Base-by-base conservation (phyloP, 108 stramenopile species). In the Cyclotella choctawhatcheeana region DNA sequence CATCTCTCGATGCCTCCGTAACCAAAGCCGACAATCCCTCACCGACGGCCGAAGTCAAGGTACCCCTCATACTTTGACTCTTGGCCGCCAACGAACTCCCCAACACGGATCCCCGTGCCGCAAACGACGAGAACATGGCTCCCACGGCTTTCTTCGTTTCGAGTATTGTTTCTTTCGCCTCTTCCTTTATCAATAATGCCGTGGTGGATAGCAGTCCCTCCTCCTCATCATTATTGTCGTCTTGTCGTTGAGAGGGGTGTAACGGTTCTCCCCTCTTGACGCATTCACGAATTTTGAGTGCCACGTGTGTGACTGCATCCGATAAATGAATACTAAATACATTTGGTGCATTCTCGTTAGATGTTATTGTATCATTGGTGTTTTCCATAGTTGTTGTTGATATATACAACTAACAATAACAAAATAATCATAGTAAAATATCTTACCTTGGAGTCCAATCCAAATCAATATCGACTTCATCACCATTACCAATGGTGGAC, bases 241-340 rank as follows among this genome's bases (percentile, higher is more conserved):
- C 55, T 22, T 67, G 68, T 30, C 51, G 79, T 32, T 44, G 64
- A n/a, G 64, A 61, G 63, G 88, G 60, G 43, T 90, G 83, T n/a
- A 92, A 77, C 12, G 89, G 84, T 58, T 95, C 94, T n/a, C 82
- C 79, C 40, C 84, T 83, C 47, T 71, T 67, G 40, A 93, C 70
- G 61, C 84, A 83, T 67, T 93, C 95, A 60, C 89, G 87, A 51
- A 96, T 81, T 71, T 92, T 90, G 56, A 96, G 83, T 14, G 83
- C 88, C 65, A 96, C 86, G 68, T 96, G 92, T 64, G 89, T 68
- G 37, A 91, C 82, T 24, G 92, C 92, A 75, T 93, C 92, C 10
- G 85, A 82, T 14, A 96, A 60, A 69, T 93, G 92, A 26, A 96
- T 80, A 67, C 84, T 86, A 10, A 12, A 12, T n/a, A 2, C 25